phyloP scores from a whole-genome alignment of 2,329 filamentous ascomycete genomes.

The Trichoderma simmonsii region DNA sequence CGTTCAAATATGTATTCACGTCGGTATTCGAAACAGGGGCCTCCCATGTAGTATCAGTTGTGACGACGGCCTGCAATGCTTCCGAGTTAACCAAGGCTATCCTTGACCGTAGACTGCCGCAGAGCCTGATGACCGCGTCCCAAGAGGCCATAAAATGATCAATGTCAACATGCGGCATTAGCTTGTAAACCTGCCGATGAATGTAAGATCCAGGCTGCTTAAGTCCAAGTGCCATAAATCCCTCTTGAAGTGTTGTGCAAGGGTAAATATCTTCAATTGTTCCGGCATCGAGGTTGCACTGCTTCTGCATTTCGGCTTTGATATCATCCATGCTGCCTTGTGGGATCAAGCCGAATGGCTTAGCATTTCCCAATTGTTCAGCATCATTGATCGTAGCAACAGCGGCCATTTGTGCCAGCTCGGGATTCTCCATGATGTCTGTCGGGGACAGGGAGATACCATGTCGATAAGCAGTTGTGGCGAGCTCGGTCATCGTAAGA shows the following conservation, averaged over 20 bases:
- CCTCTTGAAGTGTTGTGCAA: conserved; percentile 13
- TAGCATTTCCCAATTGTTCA: background rate
- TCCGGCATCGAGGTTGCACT: background rate
- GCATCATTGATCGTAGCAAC: background rate
- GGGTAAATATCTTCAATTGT: conserved; percentile 10
- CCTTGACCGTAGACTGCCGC: conserved; percentile 12
- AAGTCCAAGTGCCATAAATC: background rate
- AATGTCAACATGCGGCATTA: background rate
- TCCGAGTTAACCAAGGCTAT: conserved; percentile 2
- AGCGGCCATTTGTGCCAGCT: conserved; percentile 2
- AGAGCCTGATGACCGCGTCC: conserved; percentile 15
- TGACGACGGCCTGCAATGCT: background rate
- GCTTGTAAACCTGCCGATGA: conserved; percentile 3
- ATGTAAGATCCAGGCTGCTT: conserved; percentile 15
- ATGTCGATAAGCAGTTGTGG: conserved; percentile 4
- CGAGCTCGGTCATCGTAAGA: conserved; percentile 1
- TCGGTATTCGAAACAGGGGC: background rate
- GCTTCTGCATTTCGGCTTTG: background rate
- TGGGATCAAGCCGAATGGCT: background rate
- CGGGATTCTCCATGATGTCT: background rate
- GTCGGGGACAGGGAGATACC: background rate
- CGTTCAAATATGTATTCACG: background rate
- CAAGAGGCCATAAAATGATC: conserved; percentile 24
- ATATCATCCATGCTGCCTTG: background rate
- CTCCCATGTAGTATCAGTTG: background rate